Evolutionary conservation across 2,329 filamentous ascomycete genomes (phyloP), one percentile per base, ranked within the genome.

Genomic region (Aspergillus sp.): DNA sequence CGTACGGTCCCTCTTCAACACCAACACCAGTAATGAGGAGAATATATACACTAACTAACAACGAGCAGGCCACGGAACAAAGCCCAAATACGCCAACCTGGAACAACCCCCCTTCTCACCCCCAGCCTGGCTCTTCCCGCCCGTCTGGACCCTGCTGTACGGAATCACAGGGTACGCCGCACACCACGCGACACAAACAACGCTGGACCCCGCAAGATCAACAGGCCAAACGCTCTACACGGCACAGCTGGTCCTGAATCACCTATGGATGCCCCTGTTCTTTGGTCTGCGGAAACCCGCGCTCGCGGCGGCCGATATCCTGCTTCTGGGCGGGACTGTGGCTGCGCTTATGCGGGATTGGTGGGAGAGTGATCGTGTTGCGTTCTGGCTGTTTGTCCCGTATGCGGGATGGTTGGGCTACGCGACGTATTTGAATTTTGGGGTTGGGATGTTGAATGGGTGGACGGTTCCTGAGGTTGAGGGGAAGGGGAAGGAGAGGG

Each of bases 191-290:
- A 47, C 82, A 87, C 51, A 37, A 17, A 27, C 45, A 9, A 19
- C n/a, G 12, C 27, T 7, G 15, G 6, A 85, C 86, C n/a, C 70
- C 82, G 39, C 78, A 4, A 7, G 17, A 21, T 3, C 57, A 3
- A 41, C 81, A 37, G 77, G 82, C 77, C 88, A 90, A 57, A 90
- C 89, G 0, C 82, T 97, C 31, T 97, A 96, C 79, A 90, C 90
- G 2, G 81, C 92, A 59, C 93, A 97, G 76, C 86, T 97, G 6
- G 90, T 83, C 11, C 81, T 97, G 52, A 97, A 97, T 73, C 80
- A 96, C 31, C 75, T 88, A 54, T 98, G 91, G 91, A 97, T 92
- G 84, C 93, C 93, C 12, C 83, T 97, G 11, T 97, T 97, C 83
- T 97, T 96, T 71, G 83, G 84, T n/a, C 70, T 88, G 51, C 87